Conservation (phyloP, 164 flowering plant species). For the Vitis cinerea region DNA sequence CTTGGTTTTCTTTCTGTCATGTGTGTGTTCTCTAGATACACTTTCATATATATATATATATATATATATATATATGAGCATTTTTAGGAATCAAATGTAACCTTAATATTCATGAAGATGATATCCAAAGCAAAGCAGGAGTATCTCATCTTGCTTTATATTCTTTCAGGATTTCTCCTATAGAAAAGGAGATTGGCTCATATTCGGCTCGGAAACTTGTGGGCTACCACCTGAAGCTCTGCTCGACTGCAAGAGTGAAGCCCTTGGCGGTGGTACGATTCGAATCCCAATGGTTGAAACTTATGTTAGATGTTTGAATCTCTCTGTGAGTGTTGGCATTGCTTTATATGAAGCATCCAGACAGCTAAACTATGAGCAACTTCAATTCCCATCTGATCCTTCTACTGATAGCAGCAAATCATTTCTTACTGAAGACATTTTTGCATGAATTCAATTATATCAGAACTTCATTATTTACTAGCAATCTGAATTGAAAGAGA, state of each 20-base stretch:
- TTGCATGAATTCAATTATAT: constrained; percentile 38
- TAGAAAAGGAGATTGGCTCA: constrained; percentile 84
- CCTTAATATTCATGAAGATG: too few species aligned
- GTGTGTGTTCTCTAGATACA: neutral
- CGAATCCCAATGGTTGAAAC: constrained; percentile 94
- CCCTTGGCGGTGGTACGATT: constrained; percentile 74
- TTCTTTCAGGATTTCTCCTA: constrained; percentile 70
- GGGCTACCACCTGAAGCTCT: constrained; percentile 80
- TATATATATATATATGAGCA: too few species aligned
- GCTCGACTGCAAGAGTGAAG: constrained; percentile 58
- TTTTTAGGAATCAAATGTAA: too few species aligned
- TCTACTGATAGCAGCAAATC: constrained; percentile 28
- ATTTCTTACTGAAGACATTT: constrained; percentile 67
- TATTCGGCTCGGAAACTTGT: constrained; percentile 90
- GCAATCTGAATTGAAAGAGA: neutral
- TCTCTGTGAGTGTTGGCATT: constrained; percentile 92
- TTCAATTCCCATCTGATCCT: constrained; percentile 43
- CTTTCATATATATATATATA: neutral
- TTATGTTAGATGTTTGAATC: constrained; percentile 90
- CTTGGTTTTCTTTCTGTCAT: neutral
- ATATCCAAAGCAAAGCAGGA: too few species aligned
- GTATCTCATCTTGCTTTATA: neutral
- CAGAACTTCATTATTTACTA: too few species aligned
- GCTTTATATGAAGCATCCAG: constrained; percentile 90
- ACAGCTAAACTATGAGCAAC: constrained; percentile 87